These are phyloP conservation scores for Beauveria asiatica DNA, from an alignment of 2,329 filamentous ascomycete genomes.

Conservation along the genomic window DNA sequence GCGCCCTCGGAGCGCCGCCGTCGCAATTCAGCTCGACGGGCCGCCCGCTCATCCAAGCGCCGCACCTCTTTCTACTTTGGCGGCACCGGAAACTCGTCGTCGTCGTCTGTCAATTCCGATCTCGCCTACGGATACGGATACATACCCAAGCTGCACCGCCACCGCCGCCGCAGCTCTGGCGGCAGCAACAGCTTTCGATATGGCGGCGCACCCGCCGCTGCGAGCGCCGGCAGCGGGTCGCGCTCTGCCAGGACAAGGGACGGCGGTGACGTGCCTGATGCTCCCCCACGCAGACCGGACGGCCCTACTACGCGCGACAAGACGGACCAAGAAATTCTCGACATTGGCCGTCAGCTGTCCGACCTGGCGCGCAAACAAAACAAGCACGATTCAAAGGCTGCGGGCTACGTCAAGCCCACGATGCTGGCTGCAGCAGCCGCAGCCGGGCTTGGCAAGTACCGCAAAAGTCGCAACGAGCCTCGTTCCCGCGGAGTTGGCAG, in stretches of 20 bases:
- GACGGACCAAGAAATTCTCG: constrained; percentile 49
- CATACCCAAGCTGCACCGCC: constrained; percentile 31
- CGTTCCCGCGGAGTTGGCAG: constrained; percentile 28
- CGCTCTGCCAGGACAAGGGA: constrained; percentile 1
- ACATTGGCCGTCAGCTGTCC: constrained; percentile 45
- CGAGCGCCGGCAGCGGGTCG: neutral
- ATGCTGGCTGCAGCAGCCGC: constrained; percentile 31
- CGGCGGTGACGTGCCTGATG: neutral
- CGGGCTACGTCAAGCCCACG: constrained; percentile 22
- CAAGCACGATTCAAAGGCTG: constrained; percentile 36
- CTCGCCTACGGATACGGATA: constrained; percentile 59
- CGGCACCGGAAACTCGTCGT: constrained; percentile 46
- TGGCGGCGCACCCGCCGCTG: neutral
- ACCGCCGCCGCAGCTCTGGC: constrained; percentile 14
- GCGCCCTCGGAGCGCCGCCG: constrained; percentile 47
- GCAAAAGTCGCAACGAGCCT: constrained; percentile 27
- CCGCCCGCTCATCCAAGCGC: constrained; percentile 6
- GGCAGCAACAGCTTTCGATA: constrained; percentile 16
- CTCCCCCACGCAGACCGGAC: neutral
- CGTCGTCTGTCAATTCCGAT: constrained; percentile 59
- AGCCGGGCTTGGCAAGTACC: constrained; percentile 30
- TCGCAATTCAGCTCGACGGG: constrained; percentile 19
- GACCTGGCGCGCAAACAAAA: constrained; percentile 44
- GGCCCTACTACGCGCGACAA: constrained; percentile 22
- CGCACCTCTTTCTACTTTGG: constrained; percentile 37